Evolutionary conservation across 495 filamentous ascomycete genomes (phyloP).

Genomic region (Tuber aestivum): DNA sequence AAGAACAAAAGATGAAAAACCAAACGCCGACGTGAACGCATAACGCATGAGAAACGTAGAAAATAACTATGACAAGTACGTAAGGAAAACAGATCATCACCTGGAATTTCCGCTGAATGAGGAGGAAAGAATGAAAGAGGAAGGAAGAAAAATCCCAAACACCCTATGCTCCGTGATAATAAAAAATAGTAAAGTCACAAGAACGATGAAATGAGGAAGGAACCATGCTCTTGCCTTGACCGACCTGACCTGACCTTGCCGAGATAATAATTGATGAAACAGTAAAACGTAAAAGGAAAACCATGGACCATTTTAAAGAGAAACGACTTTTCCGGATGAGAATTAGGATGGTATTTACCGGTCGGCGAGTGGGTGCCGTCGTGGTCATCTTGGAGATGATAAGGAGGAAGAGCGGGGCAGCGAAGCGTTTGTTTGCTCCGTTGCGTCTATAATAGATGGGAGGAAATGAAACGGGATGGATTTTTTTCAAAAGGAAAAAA

Average conservation of each 20-base stretch:
- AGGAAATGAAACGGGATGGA: background rate
- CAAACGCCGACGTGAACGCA: background rate
- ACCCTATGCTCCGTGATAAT: background rate
- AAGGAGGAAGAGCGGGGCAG: background rate
- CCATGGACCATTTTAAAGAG: background rate
- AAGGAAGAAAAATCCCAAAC: background rate
- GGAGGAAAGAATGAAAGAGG: background rate
- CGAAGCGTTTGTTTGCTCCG: background rate
- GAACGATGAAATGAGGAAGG: background rate
- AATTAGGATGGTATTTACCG: background rate
- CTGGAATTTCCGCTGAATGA: slow-evolving; percentile 1
- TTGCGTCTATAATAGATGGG: slow-evolving; percentile 2
- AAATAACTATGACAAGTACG: background rate
- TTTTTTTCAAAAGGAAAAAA: background rate
- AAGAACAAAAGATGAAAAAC: background rate
- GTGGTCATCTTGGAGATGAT: slow-evolving; percentile 1
- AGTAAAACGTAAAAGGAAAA: background rate
- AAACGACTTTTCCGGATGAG: background rate
- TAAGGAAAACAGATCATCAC: slow-evolving; percentile 2
- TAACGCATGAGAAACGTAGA: background rate
- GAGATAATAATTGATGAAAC: slow-evolving; percentile 5
- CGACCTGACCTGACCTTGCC: background rate
- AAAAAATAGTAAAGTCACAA: background rate
- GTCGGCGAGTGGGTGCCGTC: background rate
- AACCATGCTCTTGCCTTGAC: slow-evolving; percentile 1